A percentile compares a stretch with the other conserved stretches of the same genome.
Conservation (phyloP, 2,329 filamentous ascomycete genomes). For the Lizonia empirigonia region DNA sequence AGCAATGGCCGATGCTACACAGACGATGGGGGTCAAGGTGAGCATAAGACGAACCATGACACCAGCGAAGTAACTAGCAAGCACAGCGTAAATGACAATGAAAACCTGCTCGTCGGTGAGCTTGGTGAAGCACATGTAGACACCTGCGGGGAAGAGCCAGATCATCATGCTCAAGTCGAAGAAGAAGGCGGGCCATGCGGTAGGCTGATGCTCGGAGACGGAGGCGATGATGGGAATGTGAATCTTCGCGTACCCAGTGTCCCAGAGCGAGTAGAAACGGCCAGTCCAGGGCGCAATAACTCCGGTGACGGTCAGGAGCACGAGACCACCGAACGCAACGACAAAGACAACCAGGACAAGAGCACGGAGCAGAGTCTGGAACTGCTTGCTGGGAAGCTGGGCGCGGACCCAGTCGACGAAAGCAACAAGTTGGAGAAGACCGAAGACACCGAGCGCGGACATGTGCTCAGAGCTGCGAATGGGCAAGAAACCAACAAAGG, state of each 20-base stretch:
- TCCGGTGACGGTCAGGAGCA: conserved; percentile 80
- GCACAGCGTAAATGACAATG: conserved; percentile 93
- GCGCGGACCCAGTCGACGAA: conserved; percentile 89
- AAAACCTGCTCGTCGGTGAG: conserved; percentile 97
- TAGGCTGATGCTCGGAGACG: conserved; percentile 99
- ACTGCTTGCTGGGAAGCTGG: conserved; percentile 90
- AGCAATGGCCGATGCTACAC: conserved; percentile 88
- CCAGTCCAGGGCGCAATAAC: conserved; percentile 97
- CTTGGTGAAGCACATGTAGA: conserved; percentile 96
- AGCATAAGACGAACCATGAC: conserved; percentile 99
- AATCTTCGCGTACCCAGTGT: conserved; percentile 97
- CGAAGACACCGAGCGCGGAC: conserved; percentile 94
- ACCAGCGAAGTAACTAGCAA: conserved; percentile 96
- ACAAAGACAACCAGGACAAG: conserved; percentile 76
- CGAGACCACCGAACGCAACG: conserved; percentile 75
- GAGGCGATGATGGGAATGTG: conserved; percentile 99
- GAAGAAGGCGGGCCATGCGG: conserved; percentile 98
- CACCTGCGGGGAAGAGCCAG: conserved; percentile 98
- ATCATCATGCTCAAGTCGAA: conserved; percentile 98
- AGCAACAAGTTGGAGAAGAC: conserved; percentile 88
- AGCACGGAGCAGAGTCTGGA: conserved; percentile 83
- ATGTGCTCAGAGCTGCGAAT: conserved; percentile 98
- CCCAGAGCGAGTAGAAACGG: conserved; percentile 99
- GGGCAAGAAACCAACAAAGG: conserved; percentile 95
- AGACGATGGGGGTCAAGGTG: conserved; percentile 94